phyloP scores from a whole-genome alignment of 257 asterid species.

The Solanum bulbocastanum region DNA sequence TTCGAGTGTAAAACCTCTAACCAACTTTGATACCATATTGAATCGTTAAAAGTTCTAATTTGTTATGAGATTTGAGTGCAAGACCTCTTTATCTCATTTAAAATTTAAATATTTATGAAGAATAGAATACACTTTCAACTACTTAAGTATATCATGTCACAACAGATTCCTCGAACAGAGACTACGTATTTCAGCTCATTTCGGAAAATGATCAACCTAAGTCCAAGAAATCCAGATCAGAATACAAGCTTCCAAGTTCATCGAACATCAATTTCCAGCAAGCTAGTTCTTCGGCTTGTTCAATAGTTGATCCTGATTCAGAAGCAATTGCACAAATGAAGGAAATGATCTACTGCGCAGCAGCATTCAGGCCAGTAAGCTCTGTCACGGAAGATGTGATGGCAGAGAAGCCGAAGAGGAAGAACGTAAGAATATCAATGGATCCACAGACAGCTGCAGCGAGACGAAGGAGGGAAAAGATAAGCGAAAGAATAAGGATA shows the following conservation, averaged over 20 bases:
- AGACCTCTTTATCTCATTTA: not conserved
- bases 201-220: slow-evolving; percentile 14
- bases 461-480: slow-evolving; percentile 84
- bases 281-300: slow-evolving; percentile 32
- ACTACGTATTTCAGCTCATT: slow-evolving; percentile 13
- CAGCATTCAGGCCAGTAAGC: slow-evolving; percentile 77
- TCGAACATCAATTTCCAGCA: slow-evolving; percentile 69
- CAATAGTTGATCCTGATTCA: slow-evolving; percentile 56
- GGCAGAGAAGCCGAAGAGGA: slow-evolving; percentile 65
- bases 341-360: slow-evolving; percentile 85
- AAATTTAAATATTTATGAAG: not conserved
- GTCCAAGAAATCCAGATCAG: slow-evolving; percentile 31
- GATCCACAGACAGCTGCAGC: slow-evolving; percentile 98
- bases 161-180: not conserved
- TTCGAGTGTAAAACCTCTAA: not conserved
- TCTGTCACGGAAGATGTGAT: slow-evolving; percentile 27
- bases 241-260: slow-evolving; percentile 14
- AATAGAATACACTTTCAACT: not conserved
- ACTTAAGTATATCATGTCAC: not conserved
- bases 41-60: not conserved
- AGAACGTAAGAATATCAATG: slow-evolving; percentile 61
- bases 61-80: not conserved
- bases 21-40: not conserved
- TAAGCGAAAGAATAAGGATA: slow-evolving; percentile 82
- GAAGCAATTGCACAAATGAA: slow-evolving; percentile 92